Percentiles rank a stretch among this genome's conserved stretches.
phyloP scores from a whole-genome alignment of 306 rosid species.

The Fagus sylvatica region DNA sequence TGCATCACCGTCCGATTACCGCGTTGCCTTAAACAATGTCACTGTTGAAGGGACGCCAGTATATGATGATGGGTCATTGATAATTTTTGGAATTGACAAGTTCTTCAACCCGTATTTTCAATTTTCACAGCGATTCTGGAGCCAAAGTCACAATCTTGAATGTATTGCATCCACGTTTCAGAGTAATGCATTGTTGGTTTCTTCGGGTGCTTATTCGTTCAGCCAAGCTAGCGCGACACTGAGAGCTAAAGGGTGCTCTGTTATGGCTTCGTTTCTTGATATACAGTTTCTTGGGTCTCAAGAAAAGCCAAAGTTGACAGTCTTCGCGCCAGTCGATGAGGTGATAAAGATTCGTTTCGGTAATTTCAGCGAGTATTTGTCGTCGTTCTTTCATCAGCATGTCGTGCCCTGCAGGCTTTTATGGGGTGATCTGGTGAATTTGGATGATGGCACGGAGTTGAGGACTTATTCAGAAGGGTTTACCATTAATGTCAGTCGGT shows the following conservation, averaged over 20 bases:
- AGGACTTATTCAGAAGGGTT: constrained; percentile 62
- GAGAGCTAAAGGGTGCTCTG: constrained; percentile 46
- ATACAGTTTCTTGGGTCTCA: constrained; percentile 49
- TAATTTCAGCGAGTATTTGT: constrained; percentile 31
- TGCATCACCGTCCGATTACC: not conserved
- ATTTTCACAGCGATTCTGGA: constrained; percentile 1
- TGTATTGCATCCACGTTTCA: constrained; percentile 5
- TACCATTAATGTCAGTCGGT: constrained; percentile 43
- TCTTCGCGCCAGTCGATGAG: constrained; percentile 71
- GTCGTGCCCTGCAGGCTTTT: constrained; percentile 62
- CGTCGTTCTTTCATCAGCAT: constrained; percentile 66
- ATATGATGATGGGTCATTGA: constrained; percentile 42
- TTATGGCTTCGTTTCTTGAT: constrained; percentile 66
- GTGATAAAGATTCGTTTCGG: constrained; percentile 35
- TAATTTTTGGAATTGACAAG: constrained; percentile 33
- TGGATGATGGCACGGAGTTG: constrained; percentile 41
- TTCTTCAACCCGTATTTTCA: constrained; percentile 50
- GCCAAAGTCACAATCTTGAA: not conserved
- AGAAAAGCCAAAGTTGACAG: constrained; percentile 46
- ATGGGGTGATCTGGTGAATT: constrained; percentile 60
- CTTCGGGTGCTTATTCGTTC: constrained; percentile 11
- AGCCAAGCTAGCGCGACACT: constrained; percentile 14
- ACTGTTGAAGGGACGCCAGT: constrained; percentile 38
- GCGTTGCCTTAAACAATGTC: constrained; percentile 54
- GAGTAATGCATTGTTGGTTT: not conserved